These are phyloP conservation scores for Globisporangium ultimum DNA, from an alignment of 352 stramenopile species.

Conservation along the genomic window DNA sequence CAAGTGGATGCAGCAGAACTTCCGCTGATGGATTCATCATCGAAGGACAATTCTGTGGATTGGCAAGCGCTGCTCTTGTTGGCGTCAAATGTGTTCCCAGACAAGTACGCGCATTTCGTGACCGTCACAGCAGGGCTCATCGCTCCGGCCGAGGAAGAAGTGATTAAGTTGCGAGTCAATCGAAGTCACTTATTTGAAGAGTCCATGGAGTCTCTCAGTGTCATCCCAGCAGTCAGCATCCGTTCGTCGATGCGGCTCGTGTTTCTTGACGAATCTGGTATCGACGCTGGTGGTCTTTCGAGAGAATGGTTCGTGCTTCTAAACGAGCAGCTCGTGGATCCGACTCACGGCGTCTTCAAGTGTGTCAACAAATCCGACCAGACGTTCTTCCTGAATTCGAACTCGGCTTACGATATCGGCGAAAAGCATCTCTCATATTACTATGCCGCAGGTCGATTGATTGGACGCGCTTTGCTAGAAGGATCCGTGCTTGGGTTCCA, in stretches of 20 bases:
- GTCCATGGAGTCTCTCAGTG: conserved; percentile 28
- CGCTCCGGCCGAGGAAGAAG: conserved; percentile 36
- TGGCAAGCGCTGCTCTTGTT: conserved; percentile 22
- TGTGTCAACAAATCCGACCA: conserved; percentile 42
- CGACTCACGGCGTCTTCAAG: conserved; percentile 33
- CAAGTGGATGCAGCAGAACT: background rate
- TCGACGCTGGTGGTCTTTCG: conserved; percentile 73
- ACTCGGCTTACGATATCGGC: conserved; percentile 25
- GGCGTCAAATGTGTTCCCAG: conserved; percentile 30
- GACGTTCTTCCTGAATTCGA: conserved; percentile 48
- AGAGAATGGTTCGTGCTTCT: conserved; percentile 78
- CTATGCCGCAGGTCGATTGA: conserved; percentile 39
- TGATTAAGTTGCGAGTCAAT: conserved; percentile 36
- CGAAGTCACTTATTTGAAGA: conserved; percentile 47
- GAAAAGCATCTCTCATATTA: conserved; percentile 41
- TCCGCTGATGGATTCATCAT: background rate
- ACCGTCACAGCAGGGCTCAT: conserved; percentile 30
- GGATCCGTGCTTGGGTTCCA: conserved; percentile 90
- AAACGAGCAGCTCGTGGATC: conserved; percentile 38
- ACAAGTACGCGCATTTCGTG: conserved; percentile 55
- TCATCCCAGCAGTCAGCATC: too few species aligned
- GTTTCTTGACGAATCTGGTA: conserved; percentile 61
- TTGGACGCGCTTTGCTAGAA: conserved; percentile 66
- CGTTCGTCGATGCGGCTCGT: conserved; percentile 30
- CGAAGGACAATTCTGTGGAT: background rate